Percentiles rank a stretch among this genome's conserved stretches.
phyloP scores from a whole-genome alignment of 176 grass and related monocot genomes.

The Cenchrus fungigraminus region DNA sequence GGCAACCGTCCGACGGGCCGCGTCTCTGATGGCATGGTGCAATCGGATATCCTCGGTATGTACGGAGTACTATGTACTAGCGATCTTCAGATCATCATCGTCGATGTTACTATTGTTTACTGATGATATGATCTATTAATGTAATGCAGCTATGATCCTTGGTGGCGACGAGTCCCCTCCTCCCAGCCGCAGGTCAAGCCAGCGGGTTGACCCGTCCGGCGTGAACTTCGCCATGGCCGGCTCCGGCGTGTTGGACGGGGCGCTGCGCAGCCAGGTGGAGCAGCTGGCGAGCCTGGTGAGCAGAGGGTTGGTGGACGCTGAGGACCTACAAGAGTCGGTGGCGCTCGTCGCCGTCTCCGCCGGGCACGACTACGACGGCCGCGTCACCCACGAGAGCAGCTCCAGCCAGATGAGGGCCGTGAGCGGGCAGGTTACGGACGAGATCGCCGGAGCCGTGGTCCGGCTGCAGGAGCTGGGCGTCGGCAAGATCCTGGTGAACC shows the following conservation, averaged over 20 bases:
- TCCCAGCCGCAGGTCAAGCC: no score
- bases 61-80: no score
- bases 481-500: background rate
- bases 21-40: no score
- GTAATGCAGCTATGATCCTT: no score
- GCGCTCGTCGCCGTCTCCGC: slow-evolving; percentile 7
- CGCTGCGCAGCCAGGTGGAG: background rate
- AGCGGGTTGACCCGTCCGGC: no score
- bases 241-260: background rate
- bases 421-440: background rate
- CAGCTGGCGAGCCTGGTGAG: background rate
- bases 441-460: background rate
- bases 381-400: background rate
- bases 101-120: no score
- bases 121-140: no score
- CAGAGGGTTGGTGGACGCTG: background rate
- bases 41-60: no score
- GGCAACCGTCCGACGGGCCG: no score
- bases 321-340: background rate
- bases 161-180: no score
- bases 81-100: no score
- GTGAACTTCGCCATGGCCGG: no score
- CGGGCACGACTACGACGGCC: background rate
- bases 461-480: background rate
- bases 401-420: background rate